Conservation (phyloP, 129 eudicot species). For the Escallonia herrerae region DNA sequence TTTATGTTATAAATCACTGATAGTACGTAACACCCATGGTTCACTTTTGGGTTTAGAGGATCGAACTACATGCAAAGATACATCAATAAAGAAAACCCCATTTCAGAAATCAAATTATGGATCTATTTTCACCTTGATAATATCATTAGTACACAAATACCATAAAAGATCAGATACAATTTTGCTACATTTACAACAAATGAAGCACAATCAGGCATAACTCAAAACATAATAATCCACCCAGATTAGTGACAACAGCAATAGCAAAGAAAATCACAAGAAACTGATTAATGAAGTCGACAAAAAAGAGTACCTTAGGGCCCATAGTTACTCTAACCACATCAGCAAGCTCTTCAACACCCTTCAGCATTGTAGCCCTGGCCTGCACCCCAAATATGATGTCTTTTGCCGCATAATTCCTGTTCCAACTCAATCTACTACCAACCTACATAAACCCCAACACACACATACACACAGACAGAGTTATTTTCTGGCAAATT, state of each 20-base stretch:
- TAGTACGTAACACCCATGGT: no score
- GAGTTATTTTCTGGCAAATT: no score
- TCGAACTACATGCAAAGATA: no score
- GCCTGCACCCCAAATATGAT: constrained; percentile 85
- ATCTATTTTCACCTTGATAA: no score
- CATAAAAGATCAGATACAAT: no score
- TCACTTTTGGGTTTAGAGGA: no score
- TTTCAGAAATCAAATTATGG: no score
- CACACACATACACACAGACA: background rate
- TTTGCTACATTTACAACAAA: no score
- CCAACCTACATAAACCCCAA: constrained; percentile 33
- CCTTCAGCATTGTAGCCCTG: constrained; percentile 74
- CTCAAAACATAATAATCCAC: no score
- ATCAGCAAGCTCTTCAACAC: constrained; percentile 91
- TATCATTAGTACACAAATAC: no score
- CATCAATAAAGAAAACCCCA: no score
- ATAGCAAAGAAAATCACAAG: background rate
- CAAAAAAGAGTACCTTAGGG: constrained; percentile 45
- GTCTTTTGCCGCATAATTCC: constrained; percentile 88
- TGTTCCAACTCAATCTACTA: constrained; percentile 53
- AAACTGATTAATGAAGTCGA: background rate
- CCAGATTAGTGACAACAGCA: background rate
- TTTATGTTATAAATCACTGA: no score
- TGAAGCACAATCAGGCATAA: background rate
- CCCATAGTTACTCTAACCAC: constrained; percentile 94